Evolutionary conservation across 2,329 filamentous ascomycete species (phyloP), one percentile per base, ranked within the genome.

Genomic region (Hortaea werneckii): DNA sequence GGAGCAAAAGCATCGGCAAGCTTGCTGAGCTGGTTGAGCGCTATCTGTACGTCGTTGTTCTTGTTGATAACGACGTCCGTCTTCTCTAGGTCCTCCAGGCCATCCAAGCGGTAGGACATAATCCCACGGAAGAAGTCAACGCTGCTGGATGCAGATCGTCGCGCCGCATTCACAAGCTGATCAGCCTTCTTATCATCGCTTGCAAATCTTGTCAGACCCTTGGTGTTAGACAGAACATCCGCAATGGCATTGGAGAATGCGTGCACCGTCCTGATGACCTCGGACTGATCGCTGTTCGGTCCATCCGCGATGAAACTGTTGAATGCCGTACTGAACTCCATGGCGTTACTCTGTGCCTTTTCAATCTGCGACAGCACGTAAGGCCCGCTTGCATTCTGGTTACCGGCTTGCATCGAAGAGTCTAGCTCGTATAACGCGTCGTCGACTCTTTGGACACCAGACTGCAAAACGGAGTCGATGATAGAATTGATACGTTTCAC

Each of bases 221-320:
- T 98, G 54, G 90, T 89, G 69, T 96, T 98, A 68, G 83, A 88
- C 58, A 95, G 82, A 3, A 96, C 89, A 67, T 98, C 92, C 1
- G 90, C 85, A 52, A 95, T 81, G 3, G 92, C 86, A 13, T 89
- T 87, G 1, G 92, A 77, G 66, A 96, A 95, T 43, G 88, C 79
- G 60, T 87, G 92, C 57, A 95, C 85, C 0, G 87, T 87, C 63
- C 88, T 88, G 66, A 96, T 96, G 50, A 98, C 84, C 49, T 95
- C 89, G 1, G 85, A 79, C 60, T 95, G 87, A 7, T 82, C 82
- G 62, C 86, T 87, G 65, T 89, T 94, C 5, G 90, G 89, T 0
- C 92, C 92, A 62, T 98, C 92, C 6, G 90, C 92, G 58, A 98
- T 94, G 66, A 94, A 96, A 67, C 94, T 94, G 72, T 95, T 98